Evolutionary conservation across 2,329 filamentous ascomycete genomes (phyloP).

Genomic region (Aspergillus brasiliensis): DNA sequence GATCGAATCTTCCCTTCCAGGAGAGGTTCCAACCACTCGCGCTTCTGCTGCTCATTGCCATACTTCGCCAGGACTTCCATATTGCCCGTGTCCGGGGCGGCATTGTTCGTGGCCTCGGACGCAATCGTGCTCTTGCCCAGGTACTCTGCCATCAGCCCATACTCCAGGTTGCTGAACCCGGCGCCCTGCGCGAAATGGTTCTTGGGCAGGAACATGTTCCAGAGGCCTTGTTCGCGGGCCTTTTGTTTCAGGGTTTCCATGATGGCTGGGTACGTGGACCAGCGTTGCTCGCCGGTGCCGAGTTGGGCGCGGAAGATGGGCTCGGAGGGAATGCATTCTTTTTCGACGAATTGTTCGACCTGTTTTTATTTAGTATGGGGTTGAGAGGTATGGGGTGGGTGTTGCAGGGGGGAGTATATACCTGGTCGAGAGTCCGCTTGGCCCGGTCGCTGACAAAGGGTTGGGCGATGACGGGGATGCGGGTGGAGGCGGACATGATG

Average conservation of each 20-base stretch:
- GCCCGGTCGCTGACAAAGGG: constrained; percentile 79
- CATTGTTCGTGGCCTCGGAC: constrained; percentile 85
- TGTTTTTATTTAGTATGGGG: constrained; percentile 26
- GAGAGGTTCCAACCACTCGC: constrained; percentile 77
- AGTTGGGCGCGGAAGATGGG: constrained; percentile 77
- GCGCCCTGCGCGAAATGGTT: constrained; percentile 94
- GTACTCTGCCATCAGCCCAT: constrained; percentile 96
- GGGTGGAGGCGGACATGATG: constrained; percentile 53
- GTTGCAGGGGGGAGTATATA: constrained; percentile 32
- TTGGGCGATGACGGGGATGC: constrained; percentile 60
- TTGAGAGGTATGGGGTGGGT: constrained; percentile 6
- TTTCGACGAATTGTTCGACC: constrained; percentile 95
- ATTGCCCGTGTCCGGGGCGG: constrained; percentile 89
- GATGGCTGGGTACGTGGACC: constrained; percentile 75
- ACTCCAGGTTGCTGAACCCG: constrained; percentile 93
- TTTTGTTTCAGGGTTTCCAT: constrained; percentile 88
- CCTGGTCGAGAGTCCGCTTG: constrained; percentile 77
- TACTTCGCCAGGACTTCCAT: constrained; percentile 96
- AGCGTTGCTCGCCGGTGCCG: constrained; percentile 73
- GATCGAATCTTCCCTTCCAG: constrained; percentile 84
- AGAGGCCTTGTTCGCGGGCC: constrained; percentile 80
- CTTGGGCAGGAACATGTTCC: constrained; percentile 98
- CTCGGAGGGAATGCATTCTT: constrained; percentile 89
- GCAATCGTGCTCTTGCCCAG: constrained; percentile 83
- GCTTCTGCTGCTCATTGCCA: constrained; percentile 81